Conservation (phyloP, 2,329 filamentous ascomycete genomes). For the Talaromyces islandicus region DNA sequence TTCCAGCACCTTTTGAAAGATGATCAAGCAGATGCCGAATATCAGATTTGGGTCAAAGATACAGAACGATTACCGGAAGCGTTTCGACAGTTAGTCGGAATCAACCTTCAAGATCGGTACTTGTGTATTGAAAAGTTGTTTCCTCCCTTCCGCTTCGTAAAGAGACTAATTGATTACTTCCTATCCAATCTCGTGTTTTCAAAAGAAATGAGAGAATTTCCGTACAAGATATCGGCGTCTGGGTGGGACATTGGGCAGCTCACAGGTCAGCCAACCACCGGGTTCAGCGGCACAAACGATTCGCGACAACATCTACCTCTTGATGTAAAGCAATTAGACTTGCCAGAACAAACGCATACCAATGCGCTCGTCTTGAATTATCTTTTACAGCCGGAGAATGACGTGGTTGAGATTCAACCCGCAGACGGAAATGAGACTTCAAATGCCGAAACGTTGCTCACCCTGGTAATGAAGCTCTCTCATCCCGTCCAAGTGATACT, state of each 20-base stretch:
- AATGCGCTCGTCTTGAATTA: constrained; percentile 61
- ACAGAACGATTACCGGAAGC: constrained; percentile 21
- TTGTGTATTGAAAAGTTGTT: constrained; percentile 50
- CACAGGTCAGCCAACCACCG: constrained; percentile 40
- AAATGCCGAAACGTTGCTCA: constrained; percentile 39
- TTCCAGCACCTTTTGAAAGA: constrained; percentile 46
- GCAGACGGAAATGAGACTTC: not conserved
- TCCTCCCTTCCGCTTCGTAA: constrained; percentile 46
- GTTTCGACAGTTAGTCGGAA: constrained; percentile 35
- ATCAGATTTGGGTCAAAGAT: constrained; percentile 25
- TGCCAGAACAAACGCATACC: constrained; percentile 53
- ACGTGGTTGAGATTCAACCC: constrained; percentile 1
- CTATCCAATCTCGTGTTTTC: constrained; percentile 55
- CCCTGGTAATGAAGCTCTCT: constrained; percentile 34
- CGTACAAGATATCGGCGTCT: constrained; percentile 56
- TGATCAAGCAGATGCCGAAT: constrained; percentile 50
- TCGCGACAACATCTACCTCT: constrained; percentile 53
- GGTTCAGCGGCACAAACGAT: constrained; percentile 68
- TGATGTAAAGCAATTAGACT: constrained; percentile 50
- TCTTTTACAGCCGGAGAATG: constrained; percentile 51
- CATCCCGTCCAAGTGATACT: constrained; percentile 54
- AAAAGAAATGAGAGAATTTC: constrained; percentile 50
- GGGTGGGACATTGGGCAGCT: constrained; percentile 18
- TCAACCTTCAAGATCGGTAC: constrained; percentile 54
- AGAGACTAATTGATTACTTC: constrained; percentile 57